Conservation (phyloP, 108 stramenopile genomes). For the Cyclotella choctawhatcheeana region DNA sequence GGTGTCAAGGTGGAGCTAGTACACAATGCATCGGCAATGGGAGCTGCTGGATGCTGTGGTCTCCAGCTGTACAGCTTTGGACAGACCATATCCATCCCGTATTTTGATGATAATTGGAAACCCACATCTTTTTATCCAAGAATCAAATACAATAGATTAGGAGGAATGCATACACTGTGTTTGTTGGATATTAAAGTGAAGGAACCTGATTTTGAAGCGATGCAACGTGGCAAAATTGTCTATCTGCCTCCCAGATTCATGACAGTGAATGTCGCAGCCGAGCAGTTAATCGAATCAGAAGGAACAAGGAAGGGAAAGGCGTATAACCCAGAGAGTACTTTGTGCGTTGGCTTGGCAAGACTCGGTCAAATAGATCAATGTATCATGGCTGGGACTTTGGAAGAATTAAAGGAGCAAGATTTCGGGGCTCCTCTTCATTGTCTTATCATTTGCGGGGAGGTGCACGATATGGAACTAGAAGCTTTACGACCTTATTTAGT, state of each 20-base stretch:
- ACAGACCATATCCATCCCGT: conserved; percentile 97
- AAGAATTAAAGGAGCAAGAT: conserved; percentile 87
- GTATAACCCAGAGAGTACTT: conserved; percentile 67
- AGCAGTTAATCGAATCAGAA: conserved; percentile 94
- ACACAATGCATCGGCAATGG: conserved; percentile 99
- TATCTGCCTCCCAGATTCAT: conserved; percentile 99
- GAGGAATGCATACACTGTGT: conserved; percentile 99
- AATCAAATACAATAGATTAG: conserved; percentile 91
- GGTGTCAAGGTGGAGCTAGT: conserved; percentile 91
- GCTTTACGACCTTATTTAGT: conserved; percentile 73
- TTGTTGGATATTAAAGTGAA: conserved; percentile 97
- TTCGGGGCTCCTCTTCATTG: conserved; percentile 96
- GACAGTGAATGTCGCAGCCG: conserved; percentile 90
- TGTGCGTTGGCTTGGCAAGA: conserved; percentile 93
- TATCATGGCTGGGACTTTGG: conserved; percentile 92
- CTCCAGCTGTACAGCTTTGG: conserved; percentile 99
- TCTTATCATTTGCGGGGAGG: conserved; percentile 93
- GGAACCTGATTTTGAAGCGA: conserved; percentile 98
- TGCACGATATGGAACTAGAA: conserved; percentile 94
- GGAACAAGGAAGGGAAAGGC: conserved; percentile 64
- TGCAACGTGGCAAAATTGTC: conserved; percentile 85
- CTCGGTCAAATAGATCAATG: conserved; percentile 93
- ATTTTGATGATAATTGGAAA: conserved; percentile 96
- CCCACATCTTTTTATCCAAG: conserved; percentile 96
- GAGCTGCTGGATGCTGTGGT: conserved; percentile 96